phyloP scores from a whole-genome alignment of 306 rosid genomes.

The Quercus suber region DNA sequence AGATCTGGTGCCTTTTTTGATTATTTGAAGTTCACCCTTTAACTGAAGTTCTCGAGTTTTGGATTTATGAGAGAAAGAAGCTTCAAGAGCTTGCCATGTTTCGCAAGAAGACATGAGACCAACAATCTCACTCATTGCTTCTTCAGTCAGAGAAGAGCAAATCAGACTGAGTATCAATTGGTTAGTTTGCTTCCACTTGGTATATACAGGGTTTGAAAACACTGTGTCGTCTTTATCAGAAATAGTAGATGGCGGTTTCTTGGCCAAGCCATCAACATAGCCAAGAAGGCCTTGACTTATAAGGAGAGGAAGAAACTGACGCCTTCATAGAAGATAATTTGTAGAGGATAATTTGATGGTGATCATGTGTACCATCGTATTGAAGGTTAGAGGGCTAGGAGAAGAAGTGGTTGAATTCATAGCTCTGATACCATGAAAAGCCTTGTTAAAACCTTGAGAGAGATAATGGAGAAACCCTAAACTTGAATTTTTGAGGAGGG shows the following conservation, averaged over 20 bases:
- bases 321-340: not conserved
- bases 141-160: not conserved
- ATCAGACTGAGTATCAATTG: not conserved
- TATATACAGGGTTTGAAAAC: not conserved
- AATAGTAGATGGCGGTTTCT: not conserved
- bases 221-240: not conserved
- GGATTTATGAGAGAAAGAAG: not conserved
- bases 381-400: not conserved
- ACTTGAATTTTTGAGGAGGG: no score
- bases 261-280: not conserved
- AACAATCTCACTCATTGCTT: not conserved
- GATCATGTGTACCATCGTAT: not conserved
- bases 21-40: not conserved
- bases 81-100: not conserved
- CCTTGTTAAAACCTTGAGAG: no score
- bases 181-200: not conserved
- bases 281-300: not conserved
- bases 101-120: not conserved
- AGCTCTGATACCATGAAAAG: no score
- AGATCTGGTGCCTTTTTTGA: not conserved
- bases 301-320: not conserved
- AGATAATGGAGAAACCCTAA: no score
- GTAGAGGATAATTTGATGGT: conserved; percentile 1
- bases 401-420: not conserved
- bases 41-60: not conserved